Evolutionary conservation across 2,329 filamentous ascomycete species (phyloP), one percentile per base, ranked within the genome.

Genomic region (Verticillium isaacii): DNA sequence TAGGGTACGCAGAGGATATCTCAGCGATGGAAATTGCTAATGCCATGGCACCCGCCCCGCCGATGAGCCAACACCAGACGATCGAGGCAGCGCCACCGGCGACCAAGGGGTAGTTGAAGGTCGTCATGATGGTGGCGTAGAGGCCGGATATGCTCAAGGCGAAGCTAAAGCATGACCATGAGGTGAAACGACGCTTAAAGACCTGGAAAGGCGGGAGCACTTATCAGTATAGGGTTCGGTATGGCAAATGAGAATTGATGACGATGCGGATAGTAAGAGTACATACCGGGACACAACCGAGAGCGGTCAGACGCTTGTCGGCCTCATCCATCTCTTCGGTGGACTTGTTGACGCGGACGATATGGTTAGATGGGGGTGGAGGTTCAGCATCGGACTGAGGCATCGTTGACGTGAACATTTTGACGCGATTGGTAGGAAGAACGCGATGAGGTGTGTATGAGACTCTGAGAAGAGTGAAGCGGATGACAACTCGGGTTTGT

Each of bases 51-150:
- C 84, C 83, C 55, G 77, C 73, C 59, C 83, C 83, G 32, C 81
- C 81, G 62, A 85, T 83, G 57, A 84, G 68, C 84, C 84, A 86
- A 69, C 80, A 85, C 83, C 84, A 86, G 5, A 86, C 77, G 8
- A 77, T 82, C 7, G 82, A 77, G 29, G 82, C 78, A 39, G 80
- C 76, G 58, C 84, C 84, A 63, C 82, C 82, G 15, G 82, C 82
- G 54, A 74, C 71, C 32, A 86, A 74, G 1, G 83, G 82, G 66
- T 81, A 84, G 14, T 74, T 75, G 67, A 84, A 83, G 36, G 84
- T 86, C 3, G 83, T 85, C 66, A 81, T 79, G 63, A 83, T 78
- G 9, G 82, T 85, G 32, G 82, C 77, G 67, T 84, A 85, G 23
- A 85, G 75, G 54, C 83, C 83, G 57, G 77, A 80, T 66, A 86